Percentiles rank a stretch among this genome's conserved stretches.
Evolutionary conservation across 1,284 basidiomycete species (phyloP).

Genomic region (Uromyces viciae-fabae): DNA sequence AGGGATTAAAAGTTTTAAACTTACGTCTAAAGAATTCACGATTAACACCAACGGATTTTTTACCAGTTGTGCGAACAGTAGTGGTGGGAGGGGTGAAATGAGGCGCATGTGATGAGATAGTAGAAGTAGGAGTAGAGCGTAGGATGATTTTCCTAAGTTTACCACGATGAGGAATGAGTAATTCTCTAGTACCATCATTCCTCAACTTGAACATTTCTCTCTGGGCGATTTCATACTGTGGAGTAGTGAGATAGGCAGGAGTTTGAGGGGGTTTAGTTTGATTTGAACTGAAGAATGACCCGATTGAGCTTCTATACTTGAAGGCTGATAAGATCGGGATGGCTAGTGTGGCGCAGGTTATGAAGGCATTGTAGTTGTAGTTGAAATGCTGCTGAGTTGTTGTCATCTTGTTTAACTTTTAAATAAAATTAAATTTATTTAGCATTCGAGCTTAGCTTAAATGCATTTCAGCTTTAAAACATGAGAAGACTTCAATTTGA

Average conservation of each 20-base stretch:
- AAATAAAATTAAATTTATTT: no score
- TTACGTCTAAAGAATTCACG: slow-evolving; percentile 67
- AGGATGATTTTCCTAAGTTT: slow-evolving; percentile 39
- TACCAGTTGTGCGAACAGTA: slow-evolving; percentile 18
- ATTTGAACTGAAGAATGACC: neutral
- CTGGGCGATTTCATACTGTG: slow-evolving; percentile 44
- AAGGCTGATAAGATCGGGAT: slow-evolving; percentile 23
- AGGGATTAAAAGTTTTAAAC: neutral
- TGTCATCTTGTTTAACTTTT: no score
- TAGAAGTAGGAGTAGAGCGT: neutral
- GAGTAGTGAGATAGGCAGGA: slow-evolving; percentile 30
- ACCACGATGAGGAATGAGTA: slow-evolving; percentile 42
- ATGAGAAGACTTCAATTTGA: no score
- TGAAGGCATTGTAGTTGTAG: neutral
- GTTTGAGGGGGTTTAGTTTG: slow-evolving; percentile 12
- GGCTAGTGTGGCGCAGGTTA: neutral
- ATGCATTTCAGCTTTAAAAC: no score
- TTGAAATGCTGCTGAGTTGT: no score
- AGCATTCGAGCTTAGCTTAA: no score
- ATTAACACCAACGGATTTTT: slow-evolving; percentile 65
- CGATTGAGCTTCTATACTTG: slow-evolving; percentile 7
- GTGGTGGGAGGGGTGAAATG: slow-evolving; percentile 28
- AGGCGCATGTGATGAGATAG: slow-evolving; percentile 18
- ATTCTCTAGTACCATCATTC: slow-evolving; percentile 12
- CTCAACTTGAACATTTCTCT: slow-evolving; percentile 42